Evolutionary conservation across 768 basidiomycete species (phyloP).

Genomic region (Rhizopogon roseolus): DNA sequence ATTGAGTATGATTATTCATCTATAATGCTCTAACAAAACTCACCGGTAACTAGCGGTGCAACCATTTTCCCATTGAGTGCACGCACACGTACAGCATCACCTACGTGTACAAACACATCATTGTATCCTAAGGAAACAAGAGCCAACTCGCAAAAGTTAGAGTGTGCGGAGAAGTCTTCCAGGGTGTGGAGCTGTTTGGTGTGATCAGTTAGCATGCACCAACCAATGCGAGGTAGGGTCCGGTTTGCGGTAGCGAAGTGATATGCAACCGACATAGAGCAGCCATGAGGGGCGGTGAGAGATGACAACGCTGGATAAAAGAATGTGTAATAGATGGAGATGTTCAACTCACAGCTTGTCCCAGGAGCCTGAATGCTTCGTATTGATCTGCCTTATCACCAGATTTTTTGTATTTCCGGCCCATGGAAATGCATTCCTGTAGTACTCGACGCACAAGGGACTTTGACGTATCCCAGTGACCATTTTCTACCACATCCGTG

Average conservation of each 20-base stretch:
- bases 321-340: slow-evolving; percentile 9
- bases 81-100: slow-evolving; percentile 69
- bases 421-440: slow-evolving; percentile 74
- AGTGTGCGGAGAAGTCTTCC: slow-evolving; percentile 87
- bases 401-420: slow-evolving; percentile 54
- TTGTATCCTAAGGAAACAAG: slow-evolving; percentile 69
- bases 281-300: not conserved
- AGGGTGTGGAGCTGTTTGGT: slow-evolving; percentile 61
- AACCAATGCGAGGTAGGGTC: not conserved
- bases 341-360: slow-evolving; percentile 48
- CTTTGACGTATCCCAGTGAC: slow-evolving; percentile 86
- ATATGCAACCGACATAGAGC: not conserved
- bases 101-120: slow-evolving; percentile 84
- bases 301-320: not conserved
- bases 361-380: slow-evolving; percentile 77
- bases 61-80: slow-evolving; percentile 73
- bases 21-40: not conserved
- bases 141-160: slow-evolving; percentile 84
- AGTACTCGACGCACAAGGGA: slow-evolving; percentile 70
- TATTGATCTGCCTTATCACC: slow-evolving; percentile 66
- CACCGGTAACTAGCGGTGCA: slow-evolving; percentile 77
- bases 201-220: not conserved
- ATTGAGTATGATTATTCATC: not conserved
- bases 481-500: slow-evolving; percentile 41
- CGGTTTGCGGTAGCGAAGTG: not conserved